Evolutionary conservation across 1,139 yeast species (phyloP).

Genomic region (Pichia sp.): DNA sequence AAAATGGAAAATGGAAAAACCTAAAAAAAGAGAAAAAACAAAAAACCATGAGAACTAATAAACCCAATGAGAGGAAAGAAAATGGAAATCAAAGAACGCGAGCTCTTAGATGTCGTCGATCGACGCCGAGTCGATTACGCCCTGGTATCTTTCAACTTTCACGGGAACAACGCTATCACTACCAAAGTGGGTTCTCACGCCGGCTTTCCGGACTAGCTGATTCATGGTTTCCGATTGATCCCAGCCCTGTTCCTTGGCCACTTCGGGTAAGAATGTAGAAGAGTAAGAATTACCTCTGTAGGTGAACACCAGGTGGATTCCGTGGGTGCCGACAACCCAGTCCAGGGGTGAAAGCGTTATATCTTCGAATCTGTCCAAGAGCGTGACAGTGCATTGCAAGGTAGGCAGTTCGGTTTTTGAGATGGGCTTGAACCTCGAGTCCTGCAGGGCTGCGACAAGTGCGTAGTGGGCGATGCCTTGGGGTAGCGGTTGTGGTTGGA

Average conservation of each 20-base stretch:
- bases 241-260: constrained; percentile 90
- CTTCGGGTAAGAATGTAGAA: constrained; percentile 87
- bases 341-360: constrained; percentile 43
- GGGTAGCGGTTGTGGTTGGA: background rate
- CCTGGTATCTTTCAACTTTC: constrained; percentile 33
- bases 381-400: constrained; percentile 54
- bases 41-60: background rate
- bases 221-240: constrained; percentile 60
- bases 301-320: constrained; percentile 48
- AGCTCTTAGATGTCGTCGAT: no score
- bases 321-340: constrained; percentile 83
- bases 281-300: background rate
- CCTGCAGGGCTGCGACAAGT: constrained; percentile 17
- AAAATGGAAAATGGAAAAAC: background rate
- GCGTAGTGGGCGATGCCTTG: background rate
- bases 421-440: constrained; percentile 62
- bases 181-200: constrained; percentile 2
- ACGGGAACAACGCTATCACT: background rate
- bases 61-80: background rate
- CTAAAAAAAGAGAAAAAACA: background rate
- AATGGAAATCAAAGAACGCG: background rate
- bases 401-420: constrained; percentile 42
- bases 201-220: constrained; percentile 71
- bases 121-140: constrained; percentile 27
- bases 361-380: constrained; percentile 54